These are phyloP conservation scores for Gossypium raimondii DNA, from an alignment of 345 rosid genomes.

Conservation along the genomic window DNA sequence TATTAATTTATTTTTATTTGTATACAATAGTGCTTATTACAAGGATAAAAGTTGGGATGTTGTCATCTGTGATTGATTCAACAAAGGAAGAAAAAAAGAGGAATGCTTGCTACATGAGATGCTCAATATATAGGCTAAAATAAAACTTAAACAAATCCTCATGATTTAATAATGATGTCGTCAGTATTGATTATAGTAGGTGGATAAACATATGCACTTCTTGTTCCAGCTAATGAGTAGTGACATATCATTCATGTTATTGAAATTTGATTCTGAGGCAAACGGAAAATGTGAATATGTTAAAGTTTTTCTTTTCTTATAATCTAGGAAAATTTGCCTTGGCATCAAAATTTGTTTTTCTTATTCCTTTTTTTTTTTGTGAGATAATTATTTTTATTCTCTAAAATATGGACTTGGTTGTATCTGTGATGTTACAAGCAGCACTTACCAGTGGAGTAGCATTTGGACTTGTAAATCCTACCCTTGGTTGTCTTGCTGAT, in stretches of 20 bases:
- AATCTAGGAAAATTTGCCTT: neutral
- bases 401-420: neutral
- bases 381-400: neutral
- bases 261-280: no score
- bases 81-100: neutral
- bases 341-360: neutral
- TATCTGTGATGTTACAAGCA: constrained; percentile 27
- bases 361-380: neutral
- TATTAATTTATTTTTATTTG: neutral
- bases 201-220: neutral
- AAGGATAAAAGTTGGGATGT: neutral
- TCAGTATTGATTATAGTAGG: neutral
- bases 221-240: neutral
- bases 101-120: neutral
- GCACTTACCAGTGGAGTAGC: constrained; percentile 82
- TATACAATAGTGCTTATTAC: neutral
- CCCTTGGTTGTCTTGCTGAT: constrained; percentile 81
- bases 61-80: neutral
- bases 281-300: neutral
- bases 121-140: neutral
- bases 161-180: neutral
- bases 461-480: constrained; percentile 78
- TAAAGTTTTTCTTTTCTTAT: neutral
- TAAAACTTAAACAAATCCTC: neutral
- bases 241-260: neutral